Conservation (phyloP, 2,329 filamentous ascomycete species). For the Conoideocrella luteorostrata region DNA sequence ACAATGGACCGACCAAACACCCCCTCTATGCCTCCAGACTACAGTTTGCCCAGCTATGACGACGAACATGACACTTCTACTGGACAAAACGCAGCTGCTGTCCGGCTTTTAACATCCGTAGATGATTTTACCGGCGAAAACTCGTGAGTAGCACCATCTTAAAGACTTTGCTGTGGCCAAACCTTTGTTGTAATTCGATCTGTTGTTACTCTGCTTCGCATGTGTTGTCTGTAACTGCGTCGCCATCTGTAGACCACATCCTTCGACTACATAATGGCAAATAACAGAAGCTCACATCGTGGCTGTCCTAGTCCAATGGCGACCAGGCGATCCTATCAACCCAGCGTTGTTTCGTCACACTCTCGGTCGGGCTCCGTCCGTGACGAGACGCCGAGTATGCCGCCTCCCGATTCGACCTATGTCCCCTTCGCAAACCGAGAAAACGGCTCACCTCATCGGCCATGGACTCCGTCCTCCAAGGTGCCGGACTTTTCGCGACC, state of each 20-base stretch:
- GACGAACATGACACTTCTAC: conserved; percentile 45
- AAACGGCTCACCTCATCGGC: conserved; percentile 43
- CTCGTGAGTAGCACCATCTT: conserved; percentile 46
- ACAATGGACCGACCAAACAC: conserved; percentile 45
- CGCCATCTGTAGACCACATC: conserved; percentile 4
- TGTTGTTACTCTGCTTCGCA: background rate
- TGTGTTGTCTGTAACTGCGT: conserved; percentile 26
- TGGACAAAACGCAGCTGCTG: conserved; percentile 44
- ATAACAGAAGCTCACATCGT: conserved; percentile 31
- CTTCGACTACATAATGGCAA: background rate
- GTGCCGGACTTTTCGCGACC: conserved; percentile 61
- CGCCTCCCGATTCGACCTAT: conserved; percentile 59
- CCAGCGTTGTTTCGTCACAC: conserved; percentile 42
- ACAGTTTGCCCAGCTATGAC: conserved; percentile 50
- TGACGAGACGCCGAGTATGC: conserved; percentile 52
- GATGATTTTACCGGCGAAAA: conserved; percentile 47
- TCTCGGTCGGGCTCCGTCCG: conserved; percentile 43
- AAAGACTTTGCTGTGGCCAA: too few species aligned
- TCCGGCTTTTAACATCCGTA: conserved; percentile 57
- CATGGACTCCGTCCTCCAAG: conserved; percentile 50
- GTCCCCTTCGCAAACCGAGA: conserved; percentile 46
- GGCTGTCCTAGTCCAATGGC: conserved; percentile 32
- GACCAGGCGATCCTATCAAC: conserved; percentile 43
- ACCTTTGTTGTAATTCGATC: too few species aligned
- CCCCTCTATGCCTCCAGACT: conserved; percentile 50